Base-by-base conservation (phyloP, 2,329 filamentous ascomycete species). In the Calonectria henricotiae region DNA sequence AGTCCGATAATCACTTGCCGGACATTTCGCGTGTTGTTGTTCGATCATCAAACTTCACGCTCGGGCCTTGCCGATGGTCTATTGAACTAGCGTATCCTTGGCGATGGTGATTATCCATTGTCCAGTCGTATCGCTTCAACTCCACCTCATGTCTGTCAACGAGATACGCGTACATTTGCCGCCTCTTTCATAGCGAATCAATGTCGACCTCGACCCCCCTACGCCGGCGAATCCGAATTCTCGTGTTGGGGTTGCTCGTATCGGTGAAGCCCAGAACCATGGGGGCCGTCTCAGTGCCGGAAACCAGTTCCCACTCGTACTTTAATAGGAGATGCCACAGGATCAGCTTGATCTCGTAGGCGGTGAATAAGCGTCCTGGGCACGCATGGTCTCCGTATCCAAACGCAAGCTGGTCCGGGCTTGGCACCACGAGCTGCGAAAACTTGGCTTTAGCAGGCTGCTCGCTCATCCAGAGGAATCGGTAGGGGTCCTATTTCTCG, bases 381-480 rank as follows among this genome's bases (percentile, higher is more conserved):
- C 51, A 58, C 6, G 51, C 51, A n/a, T 58, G 51, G 7, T 58
- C 51, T 15, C 51, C 51, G 12, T 58, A 58, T 17, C 32, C 51
- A 39, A 58, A 58, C 11, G 51, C 51, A 20, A 58, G 51, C 32
- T 58, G 51, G 23, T 58, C 51, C 8, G 51, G 51, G 35, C 51
- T 58, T n/a, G 51, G 51, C 51, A 58, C 51, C 32, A 58, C 51
- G 12, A 58, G 51, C 12, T 58, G 51, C 11, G 51, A n/a, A 1
- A 58, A 5, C 35, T 58, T 58, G 13, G 51, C 35, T 25, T 58
- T 58, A 8, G 62, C 67, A 9, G 46, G 47, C 32, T 66, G 30
- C 30, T 69, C 25, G 17, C 67, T 47, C 55, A 69, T 39, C 7
- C 60, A 62, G 32, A 62, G 39, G 37, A 69, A 69, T 1, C 67